Evolutionary conservation across 108 stramenopile species (phyloP).

Genomic region (Cyclotella atomus): DNA sequence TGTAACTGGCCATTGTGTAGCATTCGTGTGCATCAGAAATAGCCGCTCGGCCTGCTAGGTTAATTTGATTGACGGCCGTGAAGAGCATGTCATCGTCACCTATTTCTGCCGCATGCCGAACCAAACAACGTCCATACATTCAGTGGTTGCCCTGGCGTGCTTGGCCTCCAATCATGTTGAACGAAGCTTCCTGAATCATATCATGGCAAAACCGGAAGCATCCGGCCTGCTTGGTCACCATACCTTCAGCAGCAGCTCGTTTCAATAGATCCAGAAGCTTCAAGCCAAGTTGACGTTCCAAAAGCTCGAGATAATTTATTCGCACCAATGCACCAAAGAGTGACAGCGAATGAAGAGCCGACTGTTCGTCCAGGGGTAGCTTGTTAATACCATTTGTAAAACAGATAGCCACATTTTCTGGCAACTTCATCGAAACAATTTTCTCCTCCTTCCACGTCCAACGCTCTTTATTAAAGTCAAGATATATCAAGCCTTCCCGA

Average conservation of each 20-base stretch:
- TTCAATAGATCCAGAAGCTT: constrained; percentile 1
- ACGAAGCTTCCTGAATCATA: constrained; percentile 27
- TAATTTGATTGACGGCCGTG: constrained; percentile 23
- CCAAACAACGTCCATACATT: constrained; percentile 3
- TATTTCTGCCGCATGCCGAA: not conserved
- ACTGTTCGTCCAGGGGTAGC: constrained; percentile 8
- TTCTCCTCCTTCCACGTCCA: constrained; percentile 33
- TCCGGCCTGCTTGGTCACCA: constrained; percentile 6
- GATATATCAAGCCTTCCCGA: constrained; percentile 9
- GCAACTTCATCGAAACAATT: constrained; percentile 13
- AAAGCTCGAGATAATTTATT: not conserved
- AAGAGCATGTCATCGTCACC: constrained; percentile 14
- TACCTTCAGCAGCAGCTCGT: constrained; percentile 14
- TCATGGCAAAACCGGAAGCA: constrained; percentile 25
- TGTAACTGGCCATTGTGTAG: constrained; percentile 6
- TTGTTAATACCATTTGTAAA: constrained; percentile 12
- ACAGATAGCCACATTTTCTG: constrained; percentile 17
- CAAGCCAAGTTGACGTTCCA: constrained; percentile 2
- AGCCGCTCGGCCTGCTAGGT: constrained; percentile 22
- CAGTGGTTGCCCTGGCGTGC: constrained; percentile 4
- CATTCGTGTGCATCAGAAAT: not conserved
- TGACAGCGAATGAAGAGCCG: constrained; percentile 12
- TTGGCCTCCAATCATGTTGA: constrained; percentile 16
- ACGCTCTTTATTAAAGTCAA: constrained; percentile 7
- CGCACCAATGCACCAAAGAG: constrained; percentile 6